phyloP scores from a whole-genome alignment of 73 alveolate species.

The Paramecium pentaurelia region DNA sequence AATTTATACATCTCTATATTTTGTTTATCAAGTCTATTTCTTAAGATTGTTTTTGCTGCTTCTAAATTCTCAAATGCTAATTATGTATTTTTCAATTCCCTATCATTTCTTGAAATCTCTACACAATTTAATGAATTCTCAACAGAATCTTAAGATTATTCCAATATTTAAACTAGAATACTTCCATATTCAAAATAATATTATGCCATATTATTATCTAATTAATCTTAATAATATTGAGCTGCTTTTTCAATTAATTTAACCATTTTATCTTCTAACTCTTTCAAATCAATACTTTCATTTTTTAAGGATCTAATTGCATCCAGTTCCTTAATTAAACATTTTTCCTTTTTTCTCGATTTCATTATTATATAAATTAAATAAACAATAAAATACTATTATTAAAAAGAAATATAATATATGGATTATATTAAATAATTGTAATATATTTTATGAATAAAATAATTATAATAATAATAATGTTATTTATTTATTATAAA shows the following conservation, averaged over 20 bases:
- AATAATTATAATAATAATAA: too few relatives aligned
- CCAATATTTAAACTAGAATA: not conserved
- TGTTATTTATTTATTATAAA: too few relatives aligned
- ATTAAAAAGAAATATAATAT: too few relatives aligned
- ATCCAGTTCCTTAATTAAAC: not conserved
- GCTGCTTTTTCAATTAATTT: constrained; percentile 1
- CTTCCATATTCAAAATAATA: constrained; percentile 39
- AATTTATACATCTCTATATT: not conserved
- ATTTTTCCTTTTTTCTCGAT: not conserved
- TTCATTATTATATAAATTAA: not conserved
- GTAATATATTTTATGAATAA: too few relatives aligned
- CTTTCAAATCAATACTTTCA: not conserved
- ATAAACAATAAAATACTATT: not conserved
- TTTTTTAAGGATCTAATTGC: not conserved
- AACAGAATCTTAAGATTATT: not conserved
- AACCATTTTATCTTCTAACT: constrained; percentile 4
- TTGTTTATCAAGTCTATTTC: constrained; percentile 10
- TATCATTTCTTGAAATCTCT: constrained; percentile 16
- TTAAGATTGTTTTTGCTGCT: not conserved
- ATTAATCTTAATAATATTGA: constrained; percentile 6
- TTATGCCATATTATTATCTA: constrained; percentile 19
- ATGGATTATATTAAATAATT: too few relatives aligned
- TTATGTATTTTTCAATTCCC: constrained; percentile 13
- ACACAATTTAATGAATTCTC: constrained; percentile 40
- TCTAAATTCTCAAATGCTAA: constrained; percentile 37